These are phyloP conservation scores for Trichosanthes cucumerina DNA, from an alignment of 306 rosid genomes.

Conservation along the genomic window DNA sequence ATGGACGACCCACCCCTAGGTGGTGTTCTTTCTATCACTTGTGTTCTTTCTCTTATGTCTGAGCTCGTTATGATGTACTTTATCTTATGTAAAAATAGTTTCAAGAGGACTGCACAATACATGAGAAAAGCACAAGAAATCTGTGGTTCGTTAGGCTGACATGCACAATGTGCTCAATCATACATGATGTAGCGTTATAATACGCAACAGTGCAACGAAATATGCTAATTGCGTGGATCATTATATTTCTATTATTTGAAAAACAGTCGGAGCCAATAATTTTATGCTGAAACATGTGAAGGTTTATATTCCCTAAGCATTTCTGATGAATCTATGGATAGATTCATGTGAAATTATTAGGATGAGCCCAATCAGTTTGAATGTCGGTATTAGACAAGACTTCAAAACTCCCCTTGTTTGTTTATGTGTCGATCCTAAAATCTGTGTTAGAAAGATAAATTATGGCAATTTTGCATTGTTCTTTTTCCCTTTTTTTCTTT, in stretches of 20 bases:
- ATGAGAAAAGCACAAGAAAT: neutral
- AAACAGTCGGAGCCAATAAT: neutral
- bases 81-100: neutral
- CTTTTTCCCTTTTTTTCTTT: neutral
- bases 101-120: neutral
- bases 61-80: neutral
- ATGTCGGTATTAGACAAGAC: neutral
- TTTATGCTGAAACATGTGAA: neutral
- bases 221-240: neutral
- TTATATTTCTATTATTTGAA: neutral
- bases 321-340: neutral
- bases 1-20: constrained; percentile 99
- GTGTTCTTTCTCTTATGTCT: constrained; percentile 8
- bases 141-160: neutral
- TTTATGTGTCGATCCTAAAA: neutral
- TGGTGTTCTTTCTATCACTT: constrained; percentile 22
- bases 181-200: neutral
- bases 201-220: neutral
- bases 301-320: neutral
- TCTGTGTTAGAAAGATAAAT: neutral
- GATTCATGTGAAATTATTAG: neutral
- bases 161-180: constrained; percentile 4
- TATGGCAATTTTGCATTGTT: neutral
- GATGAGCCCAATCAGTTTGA: neutral
- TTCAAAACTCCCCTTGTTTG: neutral